Evolutionary conservation across 345 rosid genomes (phyloP), one percentile per base, ranked within the genome.

Genomic region (Eucalyptus lansdowneana): DNA sequence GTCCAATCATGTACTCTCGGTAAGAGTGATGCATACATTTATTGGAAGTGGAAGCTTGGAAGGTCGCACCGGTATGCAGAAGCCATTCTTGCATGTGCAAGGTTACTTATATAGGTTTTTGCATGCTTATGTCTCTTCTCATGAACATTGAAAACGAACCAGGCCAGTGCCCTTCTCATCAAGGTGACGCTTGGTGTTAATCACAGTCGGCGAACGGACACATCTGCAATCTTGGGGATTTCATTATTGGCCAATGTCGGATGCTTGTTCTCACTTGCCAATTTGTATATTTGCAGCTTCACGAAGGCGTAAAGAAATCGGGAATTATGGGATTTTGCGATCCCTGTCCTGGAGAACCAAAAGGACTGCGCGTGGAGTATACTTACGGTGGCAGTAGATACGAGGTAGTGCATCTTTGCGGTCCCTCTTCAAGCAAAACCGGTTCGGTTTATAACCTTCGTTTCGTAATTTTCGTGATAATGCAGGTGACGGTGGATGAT

Each of bases 281-380:
- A 56, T 80, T 50, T 54, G 58, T 56, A 9, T 10, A 7, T 31
- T 42, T 86, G 92, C 95, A 95, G 97, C 98, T 98, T 93, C 99
- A 98, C 37, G 95, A 94, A 56, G 98, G 99, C 89, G 95, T 98
- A 88, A 97, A 95, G 93, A 97, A 98, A 91, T 96, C 97, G 1
- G 99, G 98, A 89, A 96, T 98, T 40, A 97, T 98, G 99, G 99
- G 99, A 14, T 98, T 97, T 90, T 97, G 96, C 24, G 97, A 98
- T 94, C 98, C 99, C 16, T 98, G 98, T 89, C 99, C 99, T 1
- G 97, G 95, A 34, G 96, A 95, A 87, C 94, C 96, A 17, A 98
- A 97, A 91, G 95, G 95, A 91, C 83, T 98, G 92, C 90, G 89
- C 87, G 92, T 98, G 87, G 96, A 95, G 69, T 98, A 95, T 90